Base-by-base conservation (phyloP, 345 rosid species). In the Populus tremula region DNA sequence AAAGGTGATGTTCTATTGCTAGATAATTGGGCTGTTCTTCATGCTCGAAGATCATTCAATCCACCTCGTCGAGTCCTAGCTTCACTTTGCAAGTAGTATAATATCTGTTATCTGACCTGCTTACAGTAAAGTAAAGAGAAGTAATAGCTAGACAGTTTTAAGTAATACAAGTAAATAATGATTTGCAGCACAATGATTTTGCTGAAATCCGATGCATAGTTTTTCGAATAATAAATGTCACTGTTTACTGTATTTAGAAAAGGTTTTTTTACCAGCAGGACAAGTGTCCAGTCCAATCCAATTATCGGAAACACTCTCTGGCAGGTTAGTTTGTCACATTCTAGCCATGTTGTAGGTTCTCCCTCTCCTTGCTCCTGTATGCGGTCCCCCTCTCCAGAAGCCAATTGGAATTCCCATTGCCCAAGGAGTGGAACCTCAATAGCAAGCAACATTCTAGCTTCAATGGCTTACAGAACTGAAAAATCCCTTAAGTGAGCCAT, bases 11-110 rank as follows among this genome's bases (percentile, higher is more conserved):
- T 93, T 62, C 45, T 95, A 33, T 78, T 95, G 81, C 76, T 92
- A 21, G 97, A 96, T 70, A 92, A 96, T 78, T 92, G 83, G 98
- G 98, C 94, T 0, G 93, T 89, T 72, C 96, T 92, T 64, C 99
- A 93, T 73, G 86, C 97, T 64, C 88, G 97, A 14, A 85, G 89
- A 79, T 80, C 97, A 0, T 95, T 91, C 56, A 69, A 72, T 39
- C 92, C 91, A n/a, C 99, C 97, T 50, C 92, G 97, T 12, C 89
- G 94, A 1, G 84, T 92, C 9, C 81, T 96, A 18, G 98, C 98
- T 76, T 93, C 98, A 17, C 97, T 93, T 69, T 90, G 96, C 88
- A 93, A 88, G 82, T 93, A 85, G 62, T 20, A 5, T 5, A 6
- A 41, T 50, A 1, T 6, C 25, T 17, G 11, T 27, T 20, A 6